Evolutionary conservation across 257 asterid genomes (phyloP), one percentile per base, ranked within the genome.

Genomic region (Solanum gandarillasii): DNA sequence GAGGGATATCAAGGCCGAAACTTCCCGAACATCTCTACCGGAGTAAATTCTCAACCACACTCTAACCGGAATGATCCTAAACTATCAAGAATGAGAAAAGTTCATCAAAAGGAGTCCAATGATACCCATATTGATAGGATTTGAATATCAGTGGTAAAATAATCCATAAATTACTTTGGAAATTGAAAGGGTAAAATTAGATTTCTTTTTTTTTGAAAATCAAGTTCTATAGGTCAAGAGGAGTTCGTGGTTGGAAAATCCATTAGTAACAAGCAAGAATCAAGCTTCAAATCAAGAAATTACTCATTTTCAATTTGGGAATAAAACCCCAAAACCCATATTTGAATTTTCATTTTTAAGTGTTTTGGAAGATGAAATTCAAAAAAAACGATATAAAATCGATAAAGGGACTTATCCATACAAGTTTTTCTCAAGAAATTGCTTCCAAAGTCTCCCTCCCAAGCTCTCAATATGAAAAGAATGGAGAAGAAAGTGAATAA

Each of bases 61-160:
- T 52, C 62, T 52, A 52, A 0, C 1, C 9, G 0, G 0, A 52
- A 52, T 0, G 0, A 55, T 55, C n/a, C 62, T 55, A 1, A 55
- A 55, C 10, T 18, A 55, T 55, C n/a, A 55, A 18, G n/a, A 55
- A 55, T 55, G n/a, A 0, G 0, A 18, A 52, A 0, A 52, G 62
- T 18, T 0, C n/a, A 55, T 18, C 62, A 55, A 55, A 6, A 52
- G n/a, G 62, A 55, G n/a, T 18, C 10, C 4, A 55, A 6, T 7
- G n/a, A 55, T 55, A 6, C 58, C 3, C n/a, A 55, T 55, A 18
- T 55, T 55, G n/a, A 18, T 55, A 55, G 10, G n/a, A 55, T 55
- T 55, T 2, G 62, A 55, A 55, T 43, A 55, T 0, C 0, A 0
- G 4, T 0, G 62, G 4, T 52, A 18, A 52, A 55, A 55, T 18